These are phyloP conservation scores for Phylloporus sp. DNA, from an alignment of 1,284 basidiomycete species.

Conservation along the genomic window DNA sequence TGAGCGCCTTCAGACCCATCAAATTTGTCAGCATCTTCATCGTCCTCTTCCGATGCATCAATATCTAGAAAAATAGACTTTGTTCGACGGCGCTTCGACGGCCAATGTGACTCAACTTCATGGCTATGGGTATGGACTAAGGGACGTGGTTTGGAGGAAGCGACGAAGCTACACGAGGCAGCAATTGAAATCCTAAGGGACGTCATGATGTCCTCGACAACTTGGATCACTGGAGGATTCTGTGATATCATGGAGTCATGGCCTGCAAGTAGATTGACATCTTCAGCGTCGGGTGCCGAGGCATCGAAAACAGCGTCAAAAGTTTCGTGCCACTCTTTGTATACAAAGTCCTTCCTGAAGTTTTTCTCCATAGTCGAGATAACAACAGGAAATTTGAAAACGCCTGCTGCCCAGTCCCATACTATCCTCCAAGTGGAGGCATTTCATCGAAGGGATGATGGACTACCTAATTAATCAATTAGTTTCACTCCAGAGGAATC, in stretches of 20 bases:
- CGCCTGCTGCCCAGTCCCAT: background rate
- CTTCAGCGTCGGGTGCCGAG: background rate
- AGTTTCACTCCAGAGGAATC: too few relatives aligned
- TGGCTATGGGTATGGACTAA: background rate
- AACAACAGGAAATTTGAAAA: background rate
- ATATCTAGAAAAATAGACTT: background rate
- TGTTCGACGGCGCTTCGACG: background rate
- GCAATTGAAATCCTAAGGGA: background rate
- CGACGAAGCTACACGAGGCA: background rate
- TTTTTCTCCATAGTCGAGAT: background rate
- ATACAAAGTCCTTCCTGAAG: background rate
- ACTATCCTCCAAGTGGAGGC: background rate
- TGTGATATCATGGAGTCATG: background rate
- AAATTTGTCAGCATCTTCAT: background rate
- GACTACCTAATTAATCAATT: too few relatives aligned
- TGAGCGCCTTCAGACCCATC: background rate
- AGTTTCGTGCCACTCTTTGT: background rate
- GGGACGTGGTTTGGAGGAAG: background rate
- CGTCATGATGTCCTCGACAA: background rate
- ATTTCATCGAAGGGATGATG: too few relatives aligned
- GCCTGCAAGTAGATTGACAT: background rate
- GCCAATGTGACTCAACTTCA: background rate
- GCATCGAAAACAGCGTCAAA: background rate
- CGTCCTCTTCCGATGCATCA: background rate
- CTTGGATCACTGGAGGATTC: background rate